Evolutionary conservation across 2,329 filamentous ascomycete genomes (phyloP).

Genomic region (Anisogramma anomala): DNA sequence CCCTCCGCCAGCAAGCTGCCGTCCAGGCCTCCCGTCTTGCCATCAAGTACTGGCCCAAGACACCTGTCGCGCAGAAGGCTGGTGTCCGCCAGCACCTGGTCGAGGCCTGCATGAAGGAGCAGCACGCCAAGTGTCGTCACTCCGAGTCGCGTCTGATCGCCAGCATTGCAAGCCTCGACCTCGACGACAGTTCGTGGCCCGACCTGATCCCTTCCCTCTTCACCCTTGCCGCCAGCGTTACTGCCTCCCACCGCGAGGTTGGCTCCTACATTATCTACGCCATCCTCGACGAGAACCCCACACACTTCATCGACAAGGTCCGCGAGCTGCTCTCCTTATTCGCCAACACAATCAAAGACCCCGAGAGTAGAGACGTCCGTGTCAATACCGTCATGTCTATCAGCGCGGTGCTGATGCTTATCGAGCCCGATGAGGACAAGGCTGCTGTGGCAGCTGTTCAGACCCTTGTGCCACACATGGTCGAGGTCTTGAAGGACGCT

Average conservation of each 20-base stretch:
- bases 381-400: constrained; percentile 90
- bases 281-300: constrained; percentile 76
- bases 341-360: constrained; percentile 75
- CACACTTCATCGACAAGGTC: constrained; percentile 72
- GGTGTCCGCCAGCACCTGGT: constrained; percentile 73
- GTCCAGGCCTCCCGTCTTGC: constrained; percentile 81
- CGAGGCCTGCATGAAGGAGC: constrained; percentile 71
- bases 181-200: constrained; percentile 71
- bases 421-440: constrained; percentile 78
- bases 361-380: constrained; percentile 81
- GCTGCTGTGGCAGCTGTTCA: constrained; percentile 65
- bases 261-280: constrained; percentile 89
- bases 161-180: constrained; percentile 73
- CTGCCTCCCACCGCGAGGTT: constrained; percentile 73
- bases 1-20: constrained; percentile 78
- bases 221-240: constrained; percentile 57
- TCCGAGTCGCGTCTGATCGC: constrained; percentile 81
- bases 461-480: constrained; percentile 73
- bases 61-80: constrained; percentile 64
- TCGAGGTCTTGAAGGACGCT: constrained; percentile 73
- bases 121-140: constrained; percentile 65
- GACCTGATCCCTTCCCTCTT: constrained; percentile 71
- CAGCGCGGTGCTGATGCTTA: constrained; percentile 73
- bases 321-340: constrained; percentile 73
- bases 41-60: constrained; percentile 70